Evolutionary conservation across 202 grass and related monocot genomes (phyloP), one percentile per base, ranked within the genome.

Genomic region (Cymbopogon flexuosus): DNA sequence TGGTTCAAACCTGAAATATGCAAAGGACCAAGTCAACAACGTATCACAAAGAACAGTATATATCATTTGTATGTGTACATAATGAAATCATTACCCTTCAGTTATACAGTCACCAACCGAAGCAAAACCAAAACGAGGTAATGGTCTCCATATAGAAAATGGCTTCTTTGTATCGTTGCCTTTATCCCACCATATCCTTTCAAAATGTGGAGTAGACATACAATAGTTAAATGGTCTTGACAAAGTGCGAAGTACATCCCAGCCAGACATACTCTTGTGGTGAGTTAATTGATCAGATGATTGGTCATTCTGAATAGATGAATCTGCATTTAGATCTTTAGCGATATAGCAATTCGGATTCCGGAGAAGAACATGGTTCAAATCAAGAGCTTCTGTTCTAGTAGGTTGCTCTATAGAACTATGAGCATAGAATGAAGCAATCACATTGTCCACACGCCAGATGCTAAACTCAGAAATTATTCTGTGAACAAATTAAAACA

Each of bases 151-250:
- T 82, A 98, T 89, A 68, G 92, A 98, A 94, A 89, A 88, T 57
- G 95, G 72, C 47, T 49, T 90, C 83, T 87, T 93, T 68, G 85
- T 68, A 72, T 98, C 95, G 4, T 86, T 75, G 67, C 92, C 90
- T 94, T 94, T 98, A 89, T 98, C 95, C 92, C 92, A 94, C 95
- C 95, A 98, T 86, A 98, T 89, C 74, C 95, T 98, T 87, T 94
- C 92, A 72, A 98, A 98, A 68, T 94, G 89, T 63, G 95, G 92
- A 82, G 95, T 98, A 65, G 95, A 98, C 68, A 76, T 85, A 62
- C 87, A 98, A 74, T 94, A 94, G 77, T 82, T 92, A 83, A 68
- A 91, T 72, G 86, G 81, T 75, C 85, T 89, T 12, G 95, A 98
- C 60, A 94, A 56, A 65, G 90, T 86, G 85, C 95, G 88, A 64